phyloP scores from a whole-genome alignment of 2,329 filamentous ascomycete genomes.

The Aspergillus pseudoglaucus region DNA sequence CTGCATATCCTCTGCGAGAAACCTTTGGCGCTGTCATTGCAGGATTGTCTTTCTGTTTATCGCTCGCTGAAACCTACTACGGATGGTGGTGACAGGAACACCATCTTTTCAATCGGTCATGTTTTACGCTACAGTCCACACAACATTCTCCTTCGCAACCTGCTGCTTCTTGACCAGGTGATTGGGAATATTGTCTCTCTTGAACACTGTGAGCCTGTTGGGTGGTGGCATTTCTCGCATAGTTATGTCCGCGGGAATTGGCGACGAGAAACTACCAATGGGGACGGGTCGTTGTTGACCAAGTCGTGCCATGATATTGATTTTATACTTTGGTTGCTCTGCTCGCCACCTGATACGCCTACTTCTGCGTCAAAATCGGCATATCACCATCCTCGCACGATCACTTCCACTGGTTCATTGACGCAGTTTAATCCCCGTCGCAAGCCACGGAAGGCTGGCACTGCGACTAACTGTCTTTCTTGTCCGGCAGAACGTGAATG shows the following conservation, averaged over 20 bases:
- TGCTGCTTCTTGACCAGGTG: constrained; percentile 66
- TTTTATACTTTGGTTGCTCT: constrained; percentile 83
- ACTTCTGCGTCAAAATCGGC: constrained; percentile 27
- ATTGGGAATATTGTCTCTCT: constrained; percentile 82
- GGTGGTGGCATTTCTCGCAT: constrained; percentile 93
- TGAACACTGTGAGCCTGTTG: constrained; percentile 89
- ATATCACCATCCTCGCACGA: constrained; percentile 62
- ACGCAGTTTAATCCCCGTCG: constrained; percentile 69
- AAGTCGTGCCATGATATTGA: constrained; percentile 98
- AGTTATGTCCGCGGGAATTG: constrained; percentile 90
- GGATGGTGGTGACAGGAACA: constrained; percentile 17
- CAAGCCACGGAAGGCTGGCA: constrained; percentile 68
- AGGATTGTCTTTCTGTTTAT: constrained; percentile 70
- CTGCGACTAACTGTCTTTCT: constrained; percentile 77
- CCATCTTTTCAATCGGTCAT: constrained; percentile 85
- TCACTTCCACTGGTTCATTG: constrained; percentile 70
- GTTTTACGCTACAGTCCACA: constrained; percentile 90
- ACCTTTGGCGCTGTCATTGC: constrained; percentile 72
- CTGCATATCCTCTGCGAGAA: constrained; percentile 95
- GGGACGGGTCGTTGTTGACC: constrained; percentile 73
- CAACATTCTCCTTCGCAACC: constrained; percentile 73
- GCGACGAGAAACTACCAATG: constrained; percentile 68
- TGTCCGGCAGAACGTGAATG: constrained; percentile 71
- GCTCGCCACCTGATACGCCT: constrained; percentile 51
- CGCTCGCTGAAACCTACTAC: constrained; percentile 23